phyloP scores from a whole-genome alignment of 306 rosid species.

The Hylodesmum podocarpum region DNA sequence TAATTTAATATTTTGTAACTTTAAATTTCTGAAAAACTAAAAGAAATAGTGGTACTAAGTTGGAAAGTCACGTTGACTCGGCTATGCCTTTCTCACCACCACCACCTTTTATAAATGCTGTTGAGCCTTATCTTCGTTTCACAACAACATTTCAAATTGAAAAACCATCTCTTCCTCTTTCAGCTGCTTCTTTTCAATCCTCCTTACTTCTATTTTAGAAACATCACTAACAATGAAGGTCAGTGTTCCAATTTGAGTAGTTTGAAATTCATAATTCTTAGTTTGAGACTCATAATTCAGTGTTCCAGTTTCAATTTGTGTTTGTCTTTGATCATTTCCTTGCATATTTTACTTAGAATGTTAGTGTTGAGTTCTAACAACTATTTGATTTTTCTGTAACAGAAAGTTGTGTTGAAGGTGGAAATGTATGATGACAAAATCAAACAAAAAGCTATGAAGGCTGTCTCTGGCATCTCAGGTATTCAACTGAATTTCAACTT shows the following conservation, averaged over 20 bases:
- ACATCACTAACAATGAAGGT: conserved; percentile 43
- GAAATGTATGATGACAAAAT: conserved; percentile 39
- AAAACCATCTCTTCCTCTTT: neutral
- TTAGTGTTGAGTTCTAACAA: neutral
- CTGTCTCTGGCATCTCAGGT: conserved; percentile 62
- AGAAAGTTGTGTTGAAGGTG: conserved; percentile 60
- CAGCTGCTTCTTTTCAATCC: neutral
- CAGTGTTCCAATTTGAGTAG: neutral
- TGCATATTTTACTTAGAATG: neutral
- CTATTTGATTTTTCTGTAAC: conserved; percentile 10
- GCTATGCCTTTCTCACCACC: neutral
- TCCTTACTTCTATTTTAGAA: neutral
- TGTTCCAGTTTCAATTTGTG: neutral
- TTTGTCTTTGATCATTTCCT: neutral
- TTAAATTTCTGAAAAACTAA: no score
- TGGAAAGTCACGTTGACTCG: neutral
- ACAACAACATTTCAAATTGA: neutral
- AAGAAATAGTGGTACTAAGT: no score
- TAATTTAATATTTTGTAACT: neutral
- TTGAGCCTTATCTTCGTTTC: neutral
- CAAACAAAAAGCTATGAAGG: conserved; percentile 54
- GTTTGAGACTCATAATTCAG: neutral
- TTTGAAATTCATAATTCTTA: no score
- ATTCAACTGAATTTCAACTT: neutral
- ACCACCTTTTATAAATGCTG: neutral